A percentile compares a stretch with the other conserved stretches of the same genome.
Evolutionary conservation across 75 land plant genomes (phyloP).

Genomic region (Selaginella moellendorffii): DNA sequence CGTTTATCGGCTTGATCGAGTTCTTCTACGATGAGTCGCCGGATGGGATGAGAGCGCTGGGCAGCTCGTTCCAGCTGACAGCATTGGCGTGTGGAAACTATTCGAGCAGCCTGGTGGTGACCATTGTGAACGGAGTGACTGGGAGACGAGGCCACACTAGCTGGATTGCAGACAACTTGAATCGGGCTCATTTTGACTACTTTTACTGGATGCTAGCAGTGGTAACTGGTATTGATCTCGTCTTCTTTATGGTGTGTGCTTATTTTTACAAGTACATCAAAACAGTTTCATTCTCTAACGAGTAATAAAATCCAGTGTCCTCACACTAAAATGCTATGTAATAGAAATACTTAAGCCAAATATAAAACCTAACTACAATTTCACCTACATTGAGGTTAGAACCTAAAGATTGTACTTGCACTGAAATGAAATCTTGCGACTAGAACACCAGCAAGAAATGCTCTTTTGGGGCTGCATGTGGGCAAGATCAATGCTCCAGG

Average conservation of each 20-base stretch:
- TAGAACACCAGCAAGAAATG: no score
- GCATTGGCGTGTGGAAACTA: not conserved
- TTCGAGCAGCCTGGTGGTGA: conserved; percentile 3
- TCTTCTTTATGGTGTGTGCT: not conserved
- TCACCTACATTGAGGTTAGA: no score
- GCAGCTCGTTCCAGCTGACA: not conserved
- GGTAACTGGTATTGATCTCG: not conserved
- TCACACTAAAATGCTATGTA: no score
- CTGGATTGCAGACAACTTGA: not conserved
- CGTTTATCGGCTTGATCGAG: not conserved
- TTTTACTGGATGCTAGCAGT: not conserved
- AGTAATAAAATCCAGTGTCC: no score
- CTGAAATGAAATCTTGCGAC: no score
- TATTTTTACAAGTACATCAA: not conserved
- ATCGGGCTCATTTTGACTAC: not conserved
- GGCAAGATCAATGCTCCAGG: no score
- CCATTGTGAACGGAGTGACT: not conserved
- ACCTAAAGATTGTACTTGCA: no score
- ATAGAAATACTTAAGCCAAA: no score
- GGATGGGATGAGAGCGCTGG: not conserved
- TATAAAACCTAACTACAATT: no score
- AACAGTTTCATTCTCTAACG: no score
- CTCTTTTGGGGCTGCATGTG: no score
- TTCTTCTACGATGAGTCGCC: conserved; percentile 6
- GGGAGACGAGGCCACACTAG: not conserved